phyloP scores from a whole-genome alignment of 306 rosid genomes.

The Rosa rugosa region DNA sequence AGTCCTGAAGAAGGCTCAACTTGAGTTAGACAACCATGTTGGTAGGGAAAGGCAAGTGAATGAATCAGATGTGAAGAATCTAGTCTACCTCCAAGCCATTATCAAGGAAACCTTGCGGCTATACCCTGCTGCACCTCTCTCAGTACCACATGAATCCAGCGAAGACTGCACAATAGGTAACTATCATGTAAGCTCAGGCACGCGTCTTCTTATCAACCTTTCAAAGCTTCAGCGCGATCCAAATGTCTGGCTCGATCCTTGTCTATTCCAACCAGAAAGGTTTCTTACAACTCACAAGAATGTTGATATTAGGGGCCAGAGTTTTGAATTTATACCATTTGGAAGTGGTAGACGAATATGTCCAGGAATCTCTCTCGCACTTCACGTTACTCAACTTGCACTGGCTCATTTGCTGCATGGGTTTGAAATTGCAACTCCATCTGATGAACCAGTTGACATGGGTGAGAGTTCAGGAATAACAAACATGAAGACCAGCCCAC shows the following conservation, averaged over 20 bases:
- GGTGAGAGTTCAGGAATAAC: background rate
- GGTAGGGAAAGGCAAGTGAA: background rate
- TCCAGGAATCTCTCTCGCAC: slow-evolving; percentile 2
- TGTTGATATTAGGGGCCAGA: background rate
- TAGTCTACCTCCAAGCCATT: background rate
- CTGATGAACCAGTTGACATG: background rate
- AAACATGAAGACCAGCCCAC: background rate
- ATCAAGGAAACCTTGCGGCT: background rate
- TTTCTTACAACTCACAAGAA: background rate
- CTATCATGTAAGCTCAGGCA: background rate
- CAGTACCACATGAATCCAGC: background rate
- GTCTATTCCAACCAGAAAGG: background rate
- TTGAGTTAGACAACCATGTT: background rate
- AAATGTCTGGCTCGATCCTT: background rate
- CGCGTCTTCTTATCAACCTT: background rate
- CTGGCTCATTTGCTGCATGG: background rate
- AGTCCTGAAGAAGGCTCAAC: slow-evolving; percentile 1
- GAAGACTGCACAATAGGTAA: background rate
- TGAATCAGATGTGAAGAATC: slow-evolving; percentile 1
- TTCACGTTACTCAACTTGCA: background rate
- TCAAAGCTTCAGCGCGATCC: background rate
- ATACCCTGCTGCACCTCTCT: background rate
- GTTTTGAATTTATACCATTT: background rate
- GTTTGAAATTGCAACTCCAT: background rate
- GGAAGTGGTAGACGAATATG: background rate